phyloP scores from a whole-genome alignment of 2,329 filamentous ascomycete species.

The Fusarium graminum region DNA sequence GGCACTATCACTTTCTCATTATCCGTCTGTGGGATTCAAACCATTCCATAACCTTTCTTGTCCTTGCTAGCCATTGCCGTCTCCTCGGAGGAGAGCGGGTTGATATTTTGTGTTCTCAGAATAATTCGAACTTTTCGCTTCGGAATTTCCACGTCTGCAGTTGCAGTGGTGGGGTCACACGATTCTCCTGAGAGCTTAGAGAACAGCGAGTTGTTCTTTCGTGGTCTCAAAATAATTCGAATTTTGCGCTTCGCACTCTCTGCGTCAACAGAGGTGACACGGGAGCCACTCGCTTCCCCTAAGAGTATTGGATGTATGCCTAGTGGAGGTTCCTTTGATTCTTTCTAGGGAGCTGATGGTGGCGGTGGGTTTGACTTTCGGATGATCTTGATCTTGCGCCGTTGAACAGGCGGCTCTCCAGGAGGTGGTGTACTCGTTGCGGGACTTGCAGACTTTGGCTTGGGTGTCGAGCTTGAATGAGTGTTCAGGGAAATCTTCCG shows the following conservation, averaged over 20 bases:
- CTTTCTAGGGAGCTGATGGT: constrained; percentile 44
- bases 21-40: constrained; percentile 2
- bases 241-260: not conserved
- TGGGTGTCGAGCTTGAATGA: constrained; percentile 38
- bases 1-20: constrained; percentile 7
- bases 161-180: not conserved
- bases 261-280: not conserved
- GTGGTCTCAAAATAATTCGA: not conserved
- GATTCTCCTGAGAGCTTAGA: not conserved
- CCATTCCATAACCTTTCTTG: not conserved
- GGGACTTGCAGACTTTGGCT: constrained; percentile 46
- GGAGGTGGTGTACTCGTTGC: constrained; percentile 43
- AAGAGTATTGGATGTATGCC: not conserved
- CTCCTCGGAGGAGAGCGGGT: not conserved
- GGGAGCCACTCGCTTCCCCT: not conserved
- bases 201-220: not conserved
- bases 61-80: not conserved
- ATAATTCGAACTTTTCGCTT: not conserved
- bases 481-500: constrained; percentile 48
- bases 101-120: not conserved
- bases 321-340: not conserved
- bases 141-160: not conserved
- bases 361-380: constrained; percentile 51
- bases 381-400: constrained; percentile 57
- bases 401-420: constrained; percentile 39